phyloP scores from a whole-genome alignment of 169 alveolate genomes.

The Plasmodium cynomolgi region DNA sequence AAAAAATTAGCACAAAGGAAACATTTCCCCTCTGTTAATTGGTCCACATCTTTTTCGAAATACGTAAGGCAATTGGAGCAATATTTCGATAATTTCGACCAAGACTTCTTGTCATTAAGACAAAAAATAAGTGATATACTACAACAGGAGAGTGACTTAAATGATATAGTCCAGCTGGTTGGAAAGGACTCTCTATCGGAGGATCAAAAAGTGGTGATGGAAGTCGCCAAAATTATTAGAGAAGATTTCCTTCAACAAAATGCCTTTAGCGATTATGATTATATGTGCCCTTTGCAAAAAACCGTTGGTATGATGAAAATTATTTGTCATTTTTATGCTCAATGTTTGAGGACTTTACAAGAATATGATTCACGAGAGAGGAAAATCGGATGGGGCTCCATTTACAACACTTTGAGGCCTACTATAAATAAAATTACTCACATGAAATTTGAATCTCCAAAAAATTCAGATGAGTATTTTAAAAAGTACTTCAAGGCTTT shows the following conservation, averaged over 20 bases:
- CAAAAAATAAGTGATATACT: constrained; percentile 94
- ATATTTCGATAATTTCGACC: constrained; percentile 94
- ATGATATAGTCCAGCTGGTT: constrained; percentile 98
- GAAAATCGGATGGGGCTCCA: constrained; percentile 95
- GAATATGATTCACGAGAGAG: constrained; percentile 90
- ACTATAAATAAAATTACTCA: constrained; percentile 92
- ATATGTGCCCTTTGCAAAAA: constrained; percentile 96
- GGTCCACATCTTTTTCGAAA: constrained; percentile 97
- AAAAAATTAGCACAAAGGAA: constrained; percentile 99
- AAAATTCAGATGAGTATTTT: constrained; percentile 74
- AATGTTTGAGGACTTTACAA: constrained; percentile 83
- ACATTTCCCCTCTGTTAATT: constrained; percentile 99
- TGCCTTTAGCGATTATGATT: constrained; percentile 98
- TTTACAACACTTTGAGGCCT: constrained; percentile 91
- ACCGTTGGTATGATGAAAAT: constrained; percentile 98
- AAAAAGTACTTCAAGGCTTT: constrained; percentile 69
- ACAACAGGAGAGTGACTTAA: constrained; percentile 96
- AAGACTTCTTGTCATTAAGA: constrained; percentile 93
- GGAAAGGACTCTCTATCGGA: constrained; percentile 99
- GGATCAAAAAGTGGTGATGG: constrained; percentile 92
- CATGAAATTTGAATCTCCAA: constrained; percentile 90
- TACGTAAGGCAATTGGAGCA: constrained; percentile 96
- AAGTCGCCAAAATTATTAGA: constrained; percentile 97
- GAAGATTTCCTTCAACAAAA: constrained; percentile 99
- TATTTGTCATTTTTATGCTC: constrained; percentile 94